Base-by-base conservation (phyloP, 805 yeast genomes). In the Komagataella ulmi region DNA sequence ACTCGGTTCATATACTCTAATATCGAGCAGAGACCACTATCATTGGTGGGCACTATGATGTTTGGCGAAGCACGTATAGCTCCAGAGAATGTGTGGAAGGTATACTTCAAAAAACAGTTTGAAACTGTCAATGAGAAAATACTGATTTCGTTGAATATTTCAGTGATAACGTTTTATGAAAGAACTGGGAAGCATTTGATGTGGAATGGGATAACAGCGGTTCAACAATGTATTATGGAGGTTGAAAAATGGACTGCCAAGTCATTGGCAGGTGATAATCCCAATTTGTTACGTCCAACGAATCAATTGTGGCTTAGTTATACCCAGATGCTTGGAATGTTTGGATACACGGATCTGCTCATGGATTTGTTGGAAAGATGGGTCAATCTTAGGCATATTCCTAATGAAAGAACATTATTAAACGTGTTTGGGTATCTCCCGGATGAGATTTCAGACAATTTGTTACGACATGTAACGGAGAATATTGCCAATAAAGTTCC, bases 191-290 rank as follows among this genome's bases (percentile, higher is more conserved):
- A 30, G 14, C 40, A 30, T 30, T 46, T 55, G 4, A 51, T 53
- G 17, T 82, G 87, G 87, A 79, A 69, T 7, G 64, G 65, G 1
- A 50, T 71, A 45, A 75, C 65, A 50, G 85, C 89, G 0, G 69
- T 83, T 1, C 87, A 82, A 56, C 68, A 80, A 23, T 81, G 85
- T 0, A 69, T 80, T 2, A 72, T 69, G 44, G 86, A 83, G 59
- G 77, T 83, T 62, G 72, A 77, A 52, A 54, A 54, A 24, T 61
- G 64, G 57, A 68, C 71, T 10, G 12, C 40, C 1, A 65, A 75
- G 45, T 72, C 64, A n/a, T 57, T 67, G 0, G 54, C 53, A 23
- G 57, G 58, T 1, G 71, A 66, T 51, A 58, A 65, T 49, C 44
- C 63, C n/a, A 56, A 64, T 47, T 57, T 65, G 19, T 49, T 78